phyloP scores from a whole-genome alignment of 2,329 filamentous ascomycete species.

The Aspergillus tanneri region DNA sequence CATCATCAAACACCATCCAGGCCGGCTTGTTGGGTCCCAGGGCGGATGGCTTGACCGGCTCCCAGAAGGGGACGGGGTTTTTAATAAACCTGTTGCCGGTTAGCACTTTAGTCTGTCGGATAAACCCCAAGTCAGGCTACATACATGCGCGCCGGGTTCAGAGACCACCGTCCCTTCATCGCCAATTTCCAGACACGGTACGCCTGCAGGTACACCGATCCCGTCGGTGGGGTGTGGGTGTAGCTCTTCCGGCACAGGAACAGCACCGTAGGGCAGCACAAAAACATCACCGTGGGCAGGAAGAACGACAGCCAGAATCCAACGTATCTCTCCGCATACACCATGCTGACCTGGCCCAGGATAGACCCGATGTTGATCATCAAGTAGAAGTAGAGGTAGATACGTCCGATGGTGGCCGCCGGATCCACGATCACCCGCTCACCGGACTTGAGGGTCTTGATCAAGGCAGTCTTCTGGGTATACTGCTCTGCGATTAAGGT shows the following conservation, averaged over 20 bases:
- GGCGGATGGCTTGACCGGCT: constrained; percentile 34
- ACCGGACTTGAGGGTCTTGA: constrained; percentile 57
- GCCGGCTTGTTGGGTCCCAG: constrained; percentile 26
- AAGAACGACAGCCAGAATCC: constrained; percentile 73
- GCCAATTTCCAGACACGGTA: constrained; percentile 60
- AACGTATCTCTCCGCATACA: constrained; percentile 72
- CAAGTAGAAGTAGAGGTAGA: constrained; percentile 70
- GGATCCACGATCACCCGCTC: constrained; percentile 71
- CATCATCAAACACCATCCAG: constrained; percentile 75
- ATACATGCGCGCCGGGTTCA: constrained; percentile 61
- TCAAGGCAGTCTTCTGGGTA: constrained; percentile 56
- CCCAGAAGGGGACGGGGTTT: constrained; percentile 24
- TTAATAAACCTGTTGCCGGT: constrained; percentile 15
- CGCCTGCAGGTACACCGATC: constrained; percentile 69
- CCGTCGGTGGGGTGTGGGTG: constrained; percentile 63
- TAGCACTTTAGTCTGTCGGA: no score
- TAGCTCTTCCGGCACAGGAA: constrained; percentile 63
- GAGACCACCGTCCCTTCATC: constrained; percentile 62
- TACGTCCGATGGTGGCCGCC: constrained; percentile 64
- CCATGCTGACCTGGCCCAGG: constrained; percentile 63
- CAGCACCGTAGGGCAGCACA: constrained; percentile 61
- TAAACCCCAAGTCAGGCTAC: constrained; percentile 11
- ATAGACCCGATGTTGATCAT: constrained; percentile 68
- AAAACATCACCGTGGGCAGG: constrained; percentile 66
- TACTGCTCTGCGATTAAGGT: constrained; percentile 72